Evolutionary conservation across 805 yeast species (phyloP).

Genomic region (Cyberlindnera euphorbiae): DNA sequence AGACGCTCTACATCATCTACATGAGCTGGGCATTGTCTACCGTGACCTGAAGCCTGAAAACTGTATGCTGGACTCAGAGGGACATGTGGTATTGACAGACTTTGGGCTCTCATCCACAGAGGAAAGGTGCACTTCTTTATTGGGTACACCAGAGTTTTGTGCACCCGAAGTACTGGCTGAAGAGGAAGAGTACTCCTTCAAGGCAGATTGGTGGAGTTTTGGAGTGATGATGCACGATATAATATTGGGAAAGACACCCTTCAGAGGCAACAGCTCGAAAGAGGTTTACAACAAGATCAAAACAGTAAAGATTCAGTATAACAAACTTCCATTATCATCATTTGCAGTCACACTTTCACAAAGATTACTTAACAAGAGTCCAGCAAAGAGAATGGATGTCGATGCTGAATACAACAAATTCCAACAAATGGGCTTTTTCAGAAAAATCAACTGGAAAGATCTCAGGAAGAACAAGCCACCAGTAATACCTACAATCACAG

Average conservation of each 20-base stretch:
- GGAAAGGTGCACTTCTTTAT: slow-evolving; percentile 34
- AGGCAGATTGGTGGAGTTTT: slow-evolving; percentile 90
- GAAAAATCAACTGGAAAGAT: slow-evolving; percentile 65
- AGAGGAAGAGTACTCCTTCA: slow-evolving; percentile 73
- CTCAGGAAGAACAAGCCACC: slow-evolving; percentile 58
- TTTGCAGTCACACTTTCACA: slow-evolving; percentile 73
- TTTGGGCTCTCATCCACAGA: slow-evolving; percentile 62
- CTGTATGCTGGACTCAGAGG: slow-evolving; percentile 70
- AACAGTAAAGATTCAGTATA: slow-evolving; percentile 50
- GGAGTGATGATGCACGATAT: slow-evolving; percentile 79
- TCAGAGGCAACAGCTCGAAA: slow-evolving; percentile 69
- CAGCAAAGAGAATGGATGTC: slow-evolving; percentile 57
- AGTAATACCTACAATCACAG: slow-evolving; percentile 66
- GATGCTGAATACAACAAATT: slow-evolving; percentile 39
- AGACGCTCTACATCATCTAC: slow-evolving; percentile 71
- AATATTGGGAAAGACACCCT: slow-evolving; percentile 80
- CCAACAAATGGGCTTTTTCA: slow-evolving; percentile 66
- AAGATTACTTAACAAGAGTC: slow-evolving; percentile 64
- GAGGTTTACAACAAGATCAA: slow-evolving; percentile 64
- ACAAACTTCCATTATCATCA: slow-evolving; percentile 62
- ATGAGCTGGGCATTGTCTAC: slow-evolving; percentile 75
- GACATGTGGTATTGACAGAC: slow-evolving; percentile 80
- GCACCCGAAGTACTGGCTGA: slow-evolving; percentile 86
- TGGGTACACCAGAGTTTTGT: slow-evolving; percentile 45
- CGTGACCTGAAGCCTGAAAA: slow-evolving; percentile 90